phyloP scores from a whole-genome alignment of 2,329 filamentous ascomycete species.

The Bipolaris bicolor region DNA sequence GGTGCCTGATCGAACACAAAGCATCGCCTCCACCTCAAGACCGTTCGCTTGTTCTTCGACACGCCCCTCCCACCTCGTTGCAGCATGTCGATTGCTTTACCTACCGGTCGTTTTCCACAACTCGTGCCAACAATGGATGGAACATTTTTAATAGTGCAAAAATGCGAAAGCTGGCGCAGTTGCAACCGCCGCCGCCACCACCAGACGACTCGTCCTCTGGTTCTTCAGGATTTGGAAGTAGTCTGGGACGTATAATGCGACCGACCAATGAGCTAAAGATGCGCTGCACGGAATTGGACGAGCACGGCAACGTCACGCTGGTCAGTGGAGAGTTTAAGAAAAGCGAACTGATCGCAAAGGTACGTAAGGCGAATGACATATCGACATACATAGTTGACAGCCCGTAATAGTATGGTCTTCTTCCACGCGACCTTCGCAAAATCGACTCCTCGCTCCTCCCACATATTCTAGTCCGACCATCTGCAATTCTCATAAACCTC shows the following conservation, averaged over 20 bases:
- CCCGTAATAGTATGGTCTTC: constrained; percentile 75
- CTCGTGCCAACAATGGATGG: constrained; percentile 26
- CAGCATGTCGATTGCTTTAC: not conserved
- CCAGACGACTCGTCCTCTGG: constrained; percentile 61
- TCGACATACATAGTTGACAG: constrained; percentile 9
- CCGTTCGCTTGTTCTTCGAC: not conserved
- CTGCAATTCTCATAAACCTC: constrained; percentile 91
- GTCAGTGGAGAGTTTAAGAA: constrained; percentile 98
- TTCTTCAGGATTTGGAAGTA: constrained; percentile 50
- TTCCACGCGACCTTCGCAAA: constrained; percentile 94
- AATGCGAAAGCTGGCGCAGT: constrained; percentile 52
- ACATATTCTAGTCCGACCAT: constrained; percentile 91
- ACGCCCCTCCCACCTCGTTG: not conserved
- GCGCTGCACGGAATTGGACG: constrained; percentile 93
- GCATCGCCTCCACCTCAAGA: constrained; percentile 3
- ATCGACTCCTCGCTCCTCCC: constrained; percentile 96
- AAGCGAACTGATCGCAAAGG: constrained; percentile 93
- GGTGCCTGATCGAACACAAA: constrained; percentile 6
- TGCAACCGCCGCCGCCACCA: constrained; percentile 64
- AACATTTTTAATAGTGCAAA: constrained; percentile 37
- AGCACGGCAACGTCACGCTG: constrained; percentile 87
- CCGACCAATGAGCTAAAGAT: constrained; percentile 83
- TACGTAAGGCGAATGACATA: constrained; percentile 43
- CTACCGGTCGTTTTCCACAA: constrained; percentile 19
- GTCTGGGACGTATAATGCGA: constrained; percentile 74